These are phyloP conservation scores for Didymosphaeria variabile DNA, from an alignment of 2,329 filamentous ascomycete genomes.

Conservation along the genomic window DNA sequence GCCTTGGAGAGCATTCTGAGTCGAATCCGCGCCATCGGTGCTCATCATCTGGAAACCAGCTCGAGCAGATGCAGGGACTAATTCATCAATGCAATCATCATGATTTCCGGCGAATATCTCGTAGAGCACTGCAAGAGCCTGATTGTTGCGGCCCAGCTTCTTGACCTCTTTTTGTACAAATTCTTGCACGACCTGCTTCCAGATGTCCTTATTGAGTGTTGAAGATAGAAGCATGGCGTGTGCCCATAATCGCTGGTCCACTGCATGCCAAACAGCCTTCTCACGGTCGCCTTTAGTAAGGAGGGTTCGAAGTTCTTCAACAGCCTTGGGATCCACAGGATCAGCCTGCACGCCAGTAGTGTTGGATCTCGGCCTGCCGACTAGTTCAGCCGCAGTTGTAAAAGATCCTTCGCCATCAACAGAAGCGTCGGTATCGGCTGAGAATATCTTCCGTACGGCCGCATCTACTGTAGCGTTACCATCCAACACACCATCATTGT, in stretches of 20 bases:
- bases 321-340: constrained; percentile 71
- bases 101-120: constrained; percentile 93
- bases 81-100: constrained; percentile 93
- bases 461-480: constrained; percentile 75
- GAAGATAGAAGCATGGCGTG: constrained; percentile 93
- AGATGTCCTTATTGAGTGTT: constrained; percentile 76
- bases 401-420: constrained; percentile 36
- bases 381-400: constrained; percentile 48
- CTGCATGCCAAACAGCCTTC: constrained; percentile 91
- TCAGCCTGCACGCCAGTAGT: constrained; percentile 61
- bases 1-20: constrained; percentile 80
- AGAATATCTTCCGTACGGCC: constrained; percentile 77
- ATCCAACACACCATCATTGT: constrained; percentile 84
- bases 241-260: constrained; percentile 93
- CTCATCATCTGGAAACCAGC: constrained; percentile 92
- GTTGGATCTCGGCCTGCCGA: constrained; percentile 44
- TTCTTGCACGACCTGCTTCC: constrained; percentile 93
- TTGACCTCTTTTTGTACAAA: constrained; percentile 97
- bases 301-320: constrained; percentile 76
- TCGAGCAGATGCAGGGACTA: constrained; percentile 90
- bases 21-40: constrained; percentile 65
- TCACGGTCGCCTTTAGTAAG: constrained; percentile 85
- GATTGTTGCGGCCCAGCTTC: constrained; percentile 77
- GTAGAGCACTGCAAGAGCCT: constrained; percentile 90
- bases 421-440: constrained; percentile 60